Conservation (phyloP, 2,329 filamentous ascomycete species). For the Curvularia spicifera region DNA sequence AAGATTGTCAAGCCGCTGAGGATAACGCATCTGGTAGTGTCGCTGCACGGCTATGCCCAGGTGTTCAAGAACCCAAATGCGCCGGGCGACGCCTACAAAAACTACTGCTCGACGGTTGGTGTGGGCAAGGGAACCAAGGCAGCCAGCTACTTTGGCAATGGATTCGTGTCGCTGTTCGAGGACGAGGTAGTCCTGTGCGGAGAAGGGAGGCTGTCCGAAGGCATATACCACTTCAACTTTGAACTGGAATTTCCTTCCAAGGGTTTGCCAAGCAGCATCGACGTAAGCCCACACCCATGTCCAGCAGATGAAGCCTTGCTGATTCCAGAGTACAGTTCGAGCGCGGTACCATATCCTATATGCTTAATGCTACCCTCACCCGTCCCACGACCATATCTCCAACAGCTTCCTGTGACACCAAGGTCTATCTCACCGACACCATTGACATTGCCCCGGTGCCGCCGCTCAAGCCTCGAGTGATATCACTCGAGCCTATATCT, state of each 20-base stretch:
- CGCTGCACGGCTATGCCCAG: conserved; percentile 78
- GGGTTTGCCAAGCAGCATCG: conserved; percentile 86
- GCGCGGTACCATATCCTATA: conserved; percentile 88
- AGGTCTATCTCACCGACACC: conserved; percentile 78
- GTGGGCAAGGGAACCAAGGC: conserved; percentile 60
- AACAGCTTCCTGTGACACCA: conserved; percentile 78
- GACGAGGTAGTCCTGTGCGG: conserved; percentile 82
- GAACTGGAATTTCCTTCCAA: conserved; percentile 72
- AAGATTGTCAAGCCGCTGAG: conserved; percentile 75
- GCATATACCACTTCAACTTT: conserved; percentile 80
- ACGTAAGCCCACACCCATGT: conserved; percentile 64
- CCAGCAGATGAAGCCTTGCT: conserved; percentile 20
- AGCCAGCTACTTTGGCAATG: conserved; percentile 72
- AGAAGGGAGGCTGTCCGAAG: conserved; percentile 75
- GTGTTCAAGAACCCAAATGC: conserved; percentile 75
- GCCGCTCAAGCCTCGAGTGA: conserved; percentile 77
- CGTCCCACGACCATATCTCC: conserved; percentile 85
- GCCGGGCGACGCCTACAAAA: conserved; percentile 61
- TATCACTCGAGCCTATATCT: conserved; percentile 87
- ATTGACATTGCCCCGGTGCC: conserved; percentile 82
- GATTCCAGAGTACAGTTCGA: conserved; percentile 73
- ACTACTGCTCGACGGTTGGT: conserved; percentile 57
- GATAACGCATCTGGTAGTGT: conserved; percentile 80
- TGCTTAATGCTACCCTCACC: conserved; percentile 87
- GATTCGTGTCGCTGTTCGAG: conserved; percentile 80